Conservation (phyloP, 2,329 filamentous ascomycete genomes). For the Geoglossum cookeanum region DNA sequence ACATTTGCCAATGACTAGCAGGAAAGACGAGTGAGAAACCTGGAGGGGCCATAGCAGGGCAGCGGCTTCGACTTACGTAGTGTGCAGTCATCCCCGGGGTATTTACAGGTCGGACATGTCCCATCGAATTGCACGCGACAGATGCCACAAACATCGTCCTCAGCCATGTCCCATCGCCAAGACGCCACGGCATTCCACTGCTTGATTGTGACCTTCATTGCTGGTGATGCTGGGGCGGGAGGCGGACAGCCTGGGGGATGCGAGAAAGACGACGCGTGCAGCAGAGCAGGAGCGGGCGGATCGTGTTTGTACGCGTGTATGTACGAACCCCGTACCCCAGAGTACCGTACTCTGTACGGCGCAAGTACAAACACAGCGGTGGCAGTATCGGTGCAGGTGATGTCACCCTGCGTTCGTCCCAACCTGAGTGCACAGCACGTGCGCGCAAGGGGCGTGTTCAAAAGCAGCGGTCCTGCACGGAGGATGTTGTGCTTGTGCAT, state of each 20-base stretch:
- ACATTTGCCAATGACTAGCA: constrained; percentile 77
- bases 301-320: no score
- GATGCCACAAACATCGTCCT: constrained; percentile 96
- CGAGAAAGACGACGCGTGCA: no score
- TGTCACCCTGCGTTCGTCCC: background rate
- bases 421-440: background rate
- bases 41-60: constrained; percentile 4
- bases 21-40: background rate
- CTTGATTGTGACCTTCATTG: constrained; percentile 89
- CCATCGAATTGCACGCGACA: constrained; percentile 96
- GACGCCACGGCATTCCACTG: constrained; percentile 88
- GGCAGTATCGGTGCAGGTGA: background rate
- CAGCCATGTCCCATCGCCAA: constrained; percentile 94
- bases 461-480: no score
- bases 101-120: constrained; percentile 95
- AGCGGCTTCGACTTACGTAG: constrained; percentile 36
- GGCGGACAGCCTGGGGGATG: background rate
- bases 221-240: background rate
- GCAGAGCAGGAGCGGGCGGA: no score
- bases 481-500: background rate
- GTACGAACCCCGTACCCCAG: no score
- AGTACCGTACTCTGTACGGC: no score
- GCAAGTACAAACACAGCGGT: no score
- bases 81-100: constrained; percentile 87
- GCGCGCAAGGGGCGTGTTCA: background rate